These are phyloP conservation scores for Acanthamoeba healyi DNA, from an alignment of 208 protist species.

Conservation along the genomic window DNA sequence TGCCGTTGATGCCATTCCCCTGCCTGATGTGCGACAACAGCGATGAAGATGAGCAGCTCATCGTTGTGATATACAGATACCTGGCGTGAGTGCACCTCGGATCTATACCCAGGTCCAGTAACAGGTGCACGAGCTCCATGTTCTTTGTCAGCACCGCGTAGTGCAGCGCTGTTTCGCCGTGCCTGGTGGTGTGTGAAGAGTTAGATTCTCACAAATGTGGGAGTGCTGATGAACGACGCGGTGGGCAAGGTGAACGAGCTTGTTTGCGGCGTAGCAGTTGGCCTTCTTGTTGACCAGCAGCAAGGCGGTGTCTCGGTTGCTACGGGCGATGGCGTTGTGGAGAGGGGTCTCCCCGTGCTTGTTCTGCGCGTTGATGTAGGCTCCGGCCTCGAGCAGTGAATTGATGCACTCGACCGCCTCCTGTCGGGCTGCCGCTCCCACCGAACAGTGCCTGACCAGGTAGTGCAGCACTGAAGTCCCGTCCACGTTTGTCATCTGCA, in stretches of 20 bases:
- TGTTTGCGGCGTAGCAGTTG: slow-evolving; percentile 4
- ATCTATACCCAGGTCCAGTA: background rate
- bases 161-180: slow-evolving; percentile 28
- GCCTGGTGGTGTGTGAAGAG: background rate
- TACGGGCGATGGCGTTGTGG: slow-evolving; percentile 3
- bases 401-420: background rate
- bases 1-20: slow-evolving; percentile 40
- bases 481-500: slow-evolving; percentile 31
- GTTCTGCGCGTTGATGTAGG: slow-evolving; percentile 58
- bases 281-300: slow-evolving; percentile 19
- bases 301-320: background rate
- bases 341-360: slow-evolving; percentile 34
- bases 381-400: background rate
- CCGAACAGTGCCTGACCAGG: too few relatives aligned
- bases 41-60: too few relatives aligned
- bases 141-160: background rate
- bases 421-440: background rate
- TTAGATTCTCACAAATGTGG: too few relatives aligned
- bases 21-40: too few relatives aligned
- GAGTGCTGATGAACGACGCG: too few relatives aligned
- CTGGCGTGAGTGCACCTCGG: background rate
- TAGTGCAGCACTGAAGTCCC: slow-evolving; percentile 2
- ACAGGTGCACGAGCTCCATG: background rate
- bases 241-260: background rate
- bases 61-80: too few relatives aligned